Conservation (phyloP, 176 grass and related monocot species). For the Saccharum spontaneum region DNA sequence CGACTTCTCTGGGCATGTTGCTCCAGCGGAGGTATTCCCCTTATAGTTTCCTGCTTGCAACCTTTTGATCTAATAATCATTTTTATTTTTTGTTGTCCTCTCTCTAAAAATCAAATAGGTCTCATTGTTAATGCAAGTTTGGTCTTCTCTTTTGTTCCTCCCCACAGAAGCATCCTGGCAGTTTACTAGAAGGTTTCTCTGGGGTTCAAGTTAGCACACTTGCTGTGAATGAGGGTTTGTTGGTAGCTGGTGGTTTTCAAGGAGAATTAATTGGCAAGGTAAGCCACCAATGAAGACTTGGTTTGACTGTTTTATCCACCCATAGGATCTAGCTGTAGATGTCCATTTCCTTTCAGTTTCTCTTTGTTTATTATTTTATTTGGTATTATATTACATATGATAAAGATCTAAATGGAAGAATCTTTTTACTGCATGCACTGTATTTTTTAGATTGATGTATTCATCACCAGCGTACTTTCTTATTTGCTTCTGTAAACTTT, state of each 20-base stretch:
- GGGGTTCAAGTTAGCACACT: slow-evolving; percentile 89
- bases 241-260: slow-evolving; percentile 94
- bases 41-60: slow-evolving; percentile 4
- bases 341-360: neutral
- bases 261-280: slow-evolving; percentile 92
- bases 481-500: neutral
- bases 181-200: slow-evolving; percentile 74
- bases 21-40: slow-evolving; percentile 73
- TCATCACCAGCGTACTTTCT: neutral
- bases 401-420: neutral
- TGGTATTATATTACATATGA: slow-evolving; percentile 6
- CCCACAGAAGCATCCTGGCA: slow-evolving; percentile 76
- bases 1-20: slow-evolving; percentile 75
- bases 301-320: neutral
- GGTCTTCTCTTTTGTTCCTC: slow-evolving; percentile 19
- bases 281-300: slow-evolving; percentile 19
- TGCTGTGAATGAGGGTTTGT: slow-evolving; percentile 74
- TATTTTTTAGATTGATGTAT: neutral
- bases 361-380: neutral
- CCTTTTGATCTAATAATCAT: slow-evolving; percentile 7
- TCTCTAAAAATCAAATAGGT: neutral
- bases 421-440: slow-evolving; percentile 3
- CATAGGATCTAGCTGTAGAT: neutral
- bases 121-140: slow-evolving; percentile 6
- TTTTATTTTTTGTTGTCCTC: slow-evolving; percentile 3